Evolutionary conservation across 306 rosid genomes (phyloP), one percentile per base, ranked within the genome.

Genomic region (Aeschynomene evenia): DNA sequence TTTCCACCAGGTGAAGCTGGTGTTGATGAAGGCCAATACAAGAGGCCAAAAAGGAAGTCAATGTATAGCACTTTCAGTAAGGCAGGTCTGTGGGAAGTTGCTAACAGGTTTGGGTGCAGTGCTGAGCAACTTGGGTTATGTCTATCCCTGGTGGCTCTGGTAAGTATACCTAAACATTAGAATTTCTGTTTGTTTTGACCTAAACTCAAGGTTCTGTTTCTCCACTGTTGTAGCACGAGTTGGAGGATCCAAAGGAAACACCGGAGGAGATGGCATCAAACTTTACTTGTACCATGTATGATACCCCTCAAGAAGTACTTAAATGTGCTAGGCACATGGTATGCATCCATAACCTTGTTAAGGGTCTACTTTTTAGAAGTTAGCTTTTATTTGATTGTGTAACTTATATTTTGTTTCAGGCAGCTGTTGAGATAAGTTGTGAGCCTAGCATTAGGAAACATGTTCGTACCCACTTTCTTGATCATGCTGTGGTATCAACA

Each of bases 261-360:
- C 99, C 99, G 0, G 99, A 94, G 50, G 97, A 94, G 87, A 85
- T 94, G 95, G 97, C 99, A 60, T 84, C 99, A 40, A 85, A 83
- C 84, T 94, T 87, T 65, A 91, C 97, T 4, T 94, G 99, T 74
- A 88, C 91, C 7, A 84, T 94, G 97, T 91, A 83, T 77, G 76
- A 80, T 81, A 82, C 92, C 40, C 88, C 99, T 77, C 96, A 87
- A 81, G 92, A 84, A 34, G 99, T 91, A 48, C 99, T 94, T 50
- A 88, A 90, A 74, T 93, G 92, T 72, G 97, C 99, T 63, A 88
- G 99, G 61, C 96, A 91, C 80, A 94, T 94, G 99, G 99, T 94
- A 84, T 62, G 80, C 33, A 36, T 58, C 53, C 42, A 16, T 40
- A 22, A 59, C 50, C 45, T 68, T 55, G 31, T 67, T 51, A 34